Percentiles rank a stretch among this genome's conserved stretches.
Evolutionary conservation across 192 early-diverging fungal genomes (phyloP).

Genomic region (Funneliformis mosseae): DNA sequence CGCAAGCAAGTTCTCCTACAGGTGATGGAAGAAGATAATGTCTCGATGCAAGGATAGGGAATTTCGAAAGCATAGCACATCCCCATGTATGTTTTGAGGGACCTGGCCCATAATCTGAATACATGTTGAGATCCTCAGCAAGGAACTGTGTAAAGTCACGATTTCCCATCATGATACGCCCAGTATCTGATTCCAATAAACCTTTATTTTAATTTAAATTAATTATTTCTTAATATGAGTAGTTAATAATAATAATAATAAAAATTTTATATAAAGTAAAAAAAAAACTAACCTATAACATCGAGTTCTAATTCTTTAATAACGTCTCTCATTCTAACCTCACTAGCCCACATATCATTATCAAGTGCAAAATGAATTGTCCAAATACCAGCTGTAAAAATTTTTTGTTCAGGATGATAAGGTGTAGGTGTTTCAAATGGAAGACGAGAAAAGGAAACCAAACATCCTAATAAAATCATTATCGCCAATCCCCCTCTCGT

Average conservation of each 20-base stretch:
- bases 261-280: too few species aligned
- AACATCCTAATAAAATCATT: constrained; percentile 42
- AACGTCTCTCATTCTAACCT: constrained; percentile 68
- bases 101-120: constrained; percentile 83
- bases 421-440: constrained; percentile 59
- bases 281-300: constrained; percentile 69
- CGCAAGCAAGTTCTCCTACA: constrained; percentile 79
- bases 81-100: constrained; percentile 88
- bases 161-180: constrained; percentile 84
- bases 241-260: too few species aligned
- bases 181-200: constrained; percentile 76
- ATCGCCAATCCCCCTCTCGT: constrained; percentile 44
- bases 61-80: constrained; percentile 82
- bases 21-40: constrained; percentile 82
- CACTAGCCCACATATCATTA: constrained; percentile 84
- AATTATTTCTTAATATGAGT: too few species aligned
- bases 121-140: constrained; percentile 74
- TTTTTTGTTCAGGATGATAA: constrained; percentile 62
- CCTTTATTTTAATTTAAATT: too few species aligned
- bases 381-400: constrained; percentile 80
- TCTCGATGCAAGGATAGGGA: constrained; percentile 72
- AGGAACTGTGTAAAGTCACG: constrained; percentile 81
- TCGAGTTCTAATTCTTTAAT: constrained; percentile 78
- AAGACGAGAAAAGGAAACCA: constrained; percentile 48
- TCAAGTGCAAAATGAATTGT: constrained; percentile 86